Base-by-base conservation (phyloP, 208 protist genomes). In the Leishmania gerbilli region DNA sequence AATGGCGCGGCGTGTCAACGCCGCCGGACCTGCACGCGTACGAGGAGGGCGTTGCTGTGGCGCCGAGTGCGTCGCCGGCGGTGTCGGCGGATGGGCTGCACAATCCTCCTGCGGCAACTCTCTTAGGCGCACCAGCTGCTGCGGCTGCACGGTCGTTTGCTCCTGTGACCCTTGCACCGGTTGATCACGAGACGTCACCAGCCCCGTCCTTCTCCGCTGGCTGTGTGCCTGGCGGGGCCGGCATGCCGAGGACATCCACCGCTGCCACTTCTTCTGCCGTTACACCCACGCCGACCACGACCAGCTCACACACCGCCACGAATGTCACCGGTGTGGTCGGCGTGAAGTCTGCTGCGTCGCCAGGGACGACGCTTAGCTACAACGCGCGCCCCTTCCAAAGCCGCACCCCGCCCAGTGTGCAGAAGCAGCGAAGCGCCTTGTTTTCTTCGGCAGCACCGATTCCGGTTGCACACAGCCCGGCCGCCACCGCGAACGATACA, bases 321-420 rank as follows among this genome's bases (percentile, higher is more conserved):
- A 79, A 55, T 21, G n/a, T 4, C 45, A 69, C 77, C 27, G 49
- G n/a, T 1, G 27, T 40, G 2, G 74, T 45, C 42, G 67, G 56
- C 1, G 31, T 64, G 31, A 67, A 71, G 4, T 60, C 80, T 11
- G 56, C 56, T 11, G 45, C 71, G 24, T 45, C 51, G 3, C 17
- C 76, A 13, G 49, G 71, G 34, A 84, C 79, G 1, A 80, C 78
- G 24, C 71, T 88, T 27, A 88, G 86, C 74, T 60, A 83, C 79
- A 83, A 85, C 42, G 82, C 88, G 4, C 77, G 67, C 8, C 76
- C 80, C 51, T 88, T 87, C 68, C 77, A 85, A 62, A 81, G 79
- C 27, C 81, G 84, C 62, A 81, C 80, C 24, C 82, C 82, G 19
- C 76, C 74, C 37, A 69, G 49, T 42, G 53, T 74, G 19, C 80